A percentile compares a stretch with the other conserved stretches of the same genome.
These are phyloP conservation scores for Dryadomyces quercivorus DNA, from an alignment of 2,329 filamentous ascomycete genomes.

Conservation along the genomic window DNA sequence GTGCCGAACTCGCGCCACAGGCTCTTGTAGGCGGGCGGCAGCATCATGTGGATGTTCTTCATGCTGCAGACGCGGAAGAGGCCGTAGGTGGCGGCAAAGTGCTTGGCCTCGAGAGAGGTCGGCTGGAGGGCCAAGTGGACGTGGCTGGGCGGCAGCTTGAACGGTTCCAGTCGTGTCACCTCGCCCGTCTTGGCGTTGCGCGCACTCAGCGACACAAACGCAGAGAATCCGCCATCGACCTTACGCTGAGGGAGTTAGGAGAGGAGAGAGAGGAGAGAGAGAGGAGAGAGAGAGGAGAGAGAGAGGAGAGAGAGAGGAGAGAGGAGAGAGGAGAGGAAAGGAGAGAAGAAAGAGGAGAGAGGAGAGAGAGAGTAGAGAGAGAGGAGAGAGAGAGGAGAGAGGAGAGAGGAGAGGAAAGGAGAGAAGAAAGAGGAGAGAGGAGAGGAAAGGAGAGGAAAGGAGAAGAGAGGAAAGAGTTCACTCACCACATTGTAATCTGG, in stretches of 20 bases:
- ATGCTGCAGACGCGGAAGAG: conserved; percentile 88
- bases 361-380: background rate
- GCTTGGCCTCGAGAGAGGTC: conserved; percentile 78
- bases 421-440: background rate
- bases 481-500: conserved; percentile 75
- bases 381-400: background rate
- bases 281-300: background rate
- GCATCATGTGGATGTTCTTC: conserved; percentile 89
- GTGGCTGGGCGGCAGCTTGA: conserved; percentile 66
- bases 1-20: conserved; percentile 86
- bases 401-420: too few relatives aligned
- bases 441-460: background rate
- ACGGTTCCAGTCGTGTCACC: conserved; percentile 60
- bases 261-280: background rate
- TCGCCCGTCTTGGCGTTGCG: conserved; percentile 76
- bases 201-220: conserved; percentile 66
- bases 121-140: conserved; percentile 64
- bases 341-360: background rate
- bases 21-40: conserved; percentile 80
- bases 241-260: conserved; percentile 32
- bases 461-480: background rate
- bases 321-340: background rate
- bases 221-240: conserved; percentile 61
- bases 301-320: background rate
- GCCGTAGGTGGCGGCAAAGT: conserved; percentile 86